Percentiles rank a stretch among this genome's conserved stretches.
Evolutionary conservation across 768 basidiomycete species (phyloP).

Genomic region (Termitomyces sp.): DNA sequence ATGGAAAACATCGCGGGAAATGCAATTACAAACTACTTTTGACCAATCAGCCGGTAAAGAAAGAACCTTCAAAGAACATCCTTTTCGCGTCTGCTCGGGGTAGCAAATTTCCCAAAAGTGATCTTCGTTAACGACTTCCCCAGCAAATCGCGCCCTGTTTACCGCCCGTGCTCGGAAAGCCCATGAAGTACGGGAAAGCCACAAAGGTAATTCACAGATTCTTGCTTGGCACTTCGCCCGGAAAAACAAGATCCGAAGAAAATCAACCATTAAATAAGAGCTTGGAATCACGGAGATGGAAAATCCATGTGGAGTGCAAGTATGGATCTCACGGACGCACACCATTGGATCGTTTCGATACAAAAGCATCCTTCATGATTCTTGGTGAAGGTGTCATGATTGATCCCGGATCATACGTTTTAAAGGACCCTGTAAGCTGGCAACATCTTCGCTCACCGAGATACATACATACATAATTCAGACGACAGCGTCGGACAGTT

Average conservation of each 20-base stretch:
- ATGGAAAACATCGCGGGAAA: not conserved
- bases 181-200: not conserved
- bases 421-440: not conserved
- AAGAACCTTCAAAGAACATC: not conserved
- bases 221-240: not conserved
- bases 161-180: slow-evolving; percentile 3
- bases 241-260: not conserved
- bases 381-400: not conserved
- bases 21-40: not conserved
- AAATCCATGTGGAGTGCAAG: not conserved
- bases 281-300: not conserved
- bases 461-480: not conserved
- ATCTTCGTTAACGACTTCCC: slow-evolving; percentile 1
- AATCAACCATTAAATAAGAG: not conserved
- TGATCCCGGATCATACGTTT: not conserved
- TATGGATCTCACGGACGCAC: not conserved
- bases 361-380: not conserved
- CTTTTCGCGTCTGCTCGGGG: slow-evolving; percentile 7
- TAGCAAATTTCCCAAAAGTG: not conserved
- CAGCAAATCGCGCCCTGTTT: slow-evolving; percentile 4
- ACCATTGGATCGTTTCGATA: not conserved
- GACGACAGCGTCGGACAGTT: not conserved
- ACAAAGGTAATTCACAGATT: not conserved
- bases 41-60: not conserved
- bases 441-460: not conserved